These are phyloP conservation scores for Microbotryum lychnidis-dioicae DNA, from an alignment of 1,284 basidiomycete genomes.

Conservation along the genomic window DNA sequence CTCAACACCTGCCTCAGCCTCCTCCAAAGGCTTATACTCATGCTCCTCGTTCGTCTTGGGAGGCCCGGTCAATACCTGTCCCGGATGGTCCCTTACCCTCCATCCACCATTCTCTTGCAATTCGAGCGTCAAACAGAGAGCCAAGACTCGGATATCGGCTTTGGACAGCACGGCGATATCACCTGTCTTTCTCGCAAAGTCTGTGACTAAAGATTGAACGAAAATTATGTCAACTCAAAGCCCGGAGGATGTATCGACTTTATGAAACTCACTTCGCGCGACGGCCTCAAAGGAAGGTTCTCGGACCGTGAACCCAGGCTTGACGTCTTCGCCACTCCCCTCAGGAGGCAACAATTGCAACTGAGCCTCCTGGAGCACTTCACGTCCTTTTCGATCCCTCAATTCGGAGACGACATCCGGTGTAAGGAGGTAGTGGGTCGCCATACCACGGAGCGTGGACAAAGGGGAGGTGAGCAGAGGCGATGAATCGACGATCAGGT, in stretches of 20 bases:
- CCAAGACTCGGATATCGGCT: constrained; percentile 84
- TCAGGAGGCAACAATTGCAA: constrained; percentile 47
- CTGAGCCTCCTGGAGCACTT: constrained; percentile 71
- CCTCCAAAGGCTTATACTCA: background rate
- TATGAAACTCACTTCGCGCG: constrained; percentile 55
- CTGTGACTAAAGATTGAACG: constrained; percentile 52
- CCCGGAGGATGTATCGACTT: background rate
- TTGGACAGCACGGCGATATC: constrained; percentile 88
- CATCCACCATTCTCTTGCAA: constrained; percentile 48
- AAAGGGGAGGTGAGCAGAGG: constrained; percentile 59
- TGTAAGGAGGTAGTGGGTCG: constrained; percentile 72
- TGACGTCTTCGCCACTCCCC: constrained; percentile 57
- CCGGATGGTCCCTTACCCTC: constrained; percentile 46
- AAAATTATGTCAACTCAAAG: background rate
- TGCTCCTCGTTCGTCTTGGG: constrained; percentile 15
- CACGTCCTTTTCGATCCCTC: constrained; percentile 72
- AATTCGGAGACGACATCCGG: constrained; percentile 82
- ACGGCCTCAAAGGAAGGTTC: constrained; percentile 65
- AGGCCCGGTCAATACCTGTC: constrained; percentile 33
- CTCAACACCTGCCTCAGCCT: constrained; percentile 2
- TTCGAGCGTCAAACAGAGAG: constrained; percentile 54
- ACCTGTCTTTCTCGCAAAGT: constrained; percentile 90
- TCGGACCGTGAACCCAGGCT: constrained; percentile 48
- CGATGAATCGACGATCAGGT: constrained; percentile 82
- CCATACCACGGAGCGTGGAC: constrained; percentile 72